Percentiles rank a stretch among this genome's conserved stretches.
phyloP scores from a whole-genome alignment of 2,329 filamentous ascomycete species.

The Ascochyta rabiei region DNA sequence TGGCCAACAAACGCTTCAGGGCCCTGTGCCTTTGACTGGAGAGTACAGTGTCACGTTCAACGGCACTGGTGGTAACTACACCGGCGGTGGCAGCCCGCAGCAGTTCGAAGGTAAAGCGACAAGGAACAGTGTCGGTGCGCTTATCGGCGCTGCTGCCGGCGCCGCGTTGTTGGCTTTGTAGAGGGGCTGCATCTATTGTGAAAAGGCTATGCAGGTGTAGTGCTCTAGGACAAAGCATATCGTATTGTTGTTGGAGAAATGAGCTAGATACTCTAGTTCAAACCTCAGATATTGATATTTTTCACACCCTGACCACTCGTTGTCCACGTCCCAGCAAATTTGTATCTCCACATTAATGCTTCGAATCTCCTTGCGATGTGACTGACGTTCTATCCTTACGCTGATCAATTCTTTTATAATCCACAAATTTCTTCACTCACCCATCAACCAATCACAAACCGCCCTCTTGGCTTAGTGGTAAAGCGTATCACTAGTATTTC shows the following conservation, averaged over 20 bases:
- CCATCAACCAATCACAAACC: conserved; percentile 14
- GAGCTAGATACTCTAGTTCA: not conserved
- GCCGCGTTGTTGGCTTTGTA: conserved; percentile 7
- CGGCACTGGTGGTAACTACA: not conserved
- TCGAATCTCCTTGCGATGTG: too few relatives aligned
- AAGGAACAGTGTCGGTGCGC: not conserved
- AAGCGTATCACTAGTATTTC: conserved; percentile 16
- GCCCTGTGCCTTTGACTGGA: conserved; percentile 50
- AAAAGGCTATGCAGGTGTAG: not conserved
- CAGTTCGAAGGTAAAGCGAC: conserved; percentile 15
- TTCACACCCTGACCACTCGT: not conserved
- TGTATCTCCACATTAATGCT: too few relatives aligned
- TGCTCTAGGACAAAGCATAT: not conserved
- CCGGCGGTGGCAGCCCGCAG: conserved; percentile 9
- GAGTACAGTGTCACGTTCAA: conserved; percentile 24
- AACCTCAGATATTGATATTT: not conserved
- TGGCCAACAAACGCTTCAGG: conserved; percentile 57
- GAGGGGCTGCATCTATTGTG: too few relatives aligned
- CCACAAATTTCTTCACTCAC: not conserved
- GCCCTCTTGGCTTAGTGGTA: conserved; percentile 22
- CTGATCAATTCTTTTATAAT: too few relatives aligned
- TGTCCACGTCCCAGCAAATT: not conserved
- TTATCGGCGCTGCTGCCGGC: conserved; percentile 9
- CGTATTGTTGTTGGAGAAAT: not conserved
- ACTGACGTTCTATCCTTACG: too few relatives aligned